Evolutionary conservation across 2,329 filamentous ascomycete genomes (phyloP).

Genomic region (Myriosclerotinia duriaeana): DNA sequence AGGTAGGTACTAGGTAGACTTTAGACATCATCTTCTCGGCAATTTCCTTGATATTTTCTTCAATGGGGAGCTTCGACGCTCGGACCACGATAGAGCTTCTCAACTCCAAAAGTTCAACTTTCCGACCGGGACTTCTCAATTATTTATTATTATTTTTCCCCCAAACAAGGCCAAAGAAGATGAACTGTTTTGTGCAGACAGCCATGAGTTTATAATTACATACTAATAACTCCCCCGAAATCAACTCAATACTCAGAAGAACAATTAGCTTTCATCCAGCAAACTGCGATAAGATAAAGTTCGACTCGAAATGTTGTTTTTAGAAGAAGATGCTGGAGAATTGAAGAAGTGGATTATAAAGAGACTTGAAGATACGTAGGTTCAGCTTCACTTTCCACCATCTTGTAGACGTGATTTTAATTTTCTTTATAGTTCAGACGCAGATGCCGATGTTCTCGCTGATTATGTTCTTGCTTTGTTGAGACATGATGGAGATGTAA

Average conservation of each 20-base stretch:
- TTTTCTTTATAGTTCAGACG: constrained; percentile 60
- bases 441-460: constrained; percentile 76
- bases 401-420: constrained; percentile 9
- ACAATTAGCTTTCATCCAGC: not conserved
- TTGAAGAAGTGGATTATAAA: constrained; percentile 78
- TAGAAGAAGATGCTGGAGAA: constrained; percentile 59
- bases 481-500: constrained; percentile 64
- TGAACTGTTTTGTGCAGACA: constrained; percentile 15
- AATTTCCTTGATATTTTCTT: not conserved
- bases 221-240: not conserved
- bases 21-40: not conserved
- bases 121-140: not conserved
- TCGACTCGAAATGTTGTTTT: constrained; percentile 55
- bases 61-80: not conserved
- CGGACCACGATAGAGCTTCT: constrained; percentile 15
- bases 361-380: constrained; percentile 72
- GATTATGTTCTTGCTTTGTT: constrained; percentile 82
- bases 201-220: constrained; percentile 9
- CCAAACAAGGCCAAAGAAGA: not conserved
- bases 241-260: not conserved
- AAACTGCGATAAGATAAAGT: not conserved
- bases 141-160: not conserved
- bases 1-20: no score
- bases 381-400: constrained; percentile 29
- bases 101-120: not conserved